These are phyloP conservation scores for Aspergillus pseudoterreus DNA, from an alignment of 2,329 filamentous ascomycete genomes.

Conservation along the genomic window DNA sequence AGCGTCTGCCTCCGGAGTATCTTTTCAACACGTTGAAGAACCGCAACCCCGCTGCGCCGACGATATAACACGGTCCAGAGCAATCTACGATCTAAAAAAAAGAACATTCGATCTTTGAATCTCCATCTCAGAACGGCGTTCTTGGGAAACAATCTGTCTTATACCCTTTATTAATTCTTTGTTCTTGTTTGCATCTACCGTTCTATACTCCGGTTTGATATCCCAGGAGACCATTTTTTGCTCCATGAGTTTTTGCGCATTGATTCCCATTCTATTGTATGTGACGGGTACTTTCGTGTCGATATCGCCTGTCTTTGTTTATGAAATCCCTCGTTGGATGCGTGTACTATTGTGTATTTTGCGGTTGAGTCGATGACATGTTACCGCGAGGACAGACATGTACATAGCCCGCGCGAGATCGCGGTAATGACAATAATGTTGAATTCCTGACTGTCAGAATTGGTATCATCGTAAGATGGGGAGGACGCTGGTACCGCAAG, in stretches of 20 bases:
- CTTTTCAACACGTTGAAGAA: conserved; percentile 41
- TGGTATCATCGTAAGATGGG: neutral
- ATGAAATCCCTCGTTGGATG: conserved; percentile 8
- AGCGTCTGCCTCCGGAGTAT: conserved; percentile 45
- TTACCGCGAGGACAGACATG: conserved; percentile 14
- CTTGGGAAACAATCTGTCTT: conserved; percentile 25
- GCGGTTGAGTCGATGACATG: conserved; percentile 7
- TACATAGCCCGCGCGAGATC: conserved; percentile 23
- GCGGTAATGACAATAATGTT: conserved; percentile 20
- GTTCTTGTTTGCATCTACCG: conserved; percentile 10
- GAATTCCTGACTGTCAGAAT: neutral
- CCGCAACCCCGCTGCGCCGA: conserved; percentile 31
- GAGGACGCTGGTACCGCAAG: neutral
- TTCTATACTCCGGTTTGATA: conserved; percentile 14
- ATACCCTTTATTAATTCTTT: conserved; percentile 28
- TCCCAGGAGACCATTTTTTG: conserved; percentile 8
- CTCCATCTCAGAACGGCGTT: conserved; percentile 22
- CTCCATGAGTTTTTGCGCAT: neutral
- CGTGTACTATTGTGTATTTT: conserved; percentile 8
- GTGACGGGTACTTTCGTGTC: neutral
- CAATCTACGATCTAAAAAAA: conserved; percentile 4
- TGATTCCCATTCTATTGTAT: neutral
- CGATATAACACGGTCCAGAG: conserved; percentile 23
- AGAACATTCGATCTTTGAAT: conserved; percentile 11
- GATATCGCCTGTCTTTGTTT: conserved; percentile 4